Evolutionary conservation across 345 rosid genomes (phyloP), one percentile per base, ranked within the genome.

Genomic region (Arabidopsis thaliana): DNA sequence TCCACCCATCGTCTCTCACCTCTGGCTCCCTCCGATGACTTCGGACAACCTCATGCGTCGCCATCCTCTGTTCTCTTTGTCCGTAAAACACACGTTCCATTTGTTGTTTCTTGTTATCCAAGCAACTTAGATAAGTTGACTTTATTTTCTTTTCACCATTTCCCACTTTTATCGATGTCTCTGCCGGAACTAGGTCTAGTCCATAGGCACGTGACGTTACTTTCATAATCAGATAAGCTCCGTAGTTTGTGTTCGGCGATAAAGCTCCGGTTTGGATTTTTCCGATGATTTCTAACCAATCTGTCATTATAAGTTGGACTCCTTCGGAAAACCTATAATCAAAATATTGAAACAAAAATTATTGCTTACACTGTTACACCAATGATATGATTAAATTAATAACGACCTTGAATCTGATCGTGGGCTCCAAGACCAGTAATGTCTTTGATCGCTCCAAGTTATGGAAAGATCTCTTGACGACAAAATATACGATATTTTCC

Each of bases 381-480:
- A 65, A 28, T 0, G 1, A 46, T 36, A 23, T 24, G 11, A 1
- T 25, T 0, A 36, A 8, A 24, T 28, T 4, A 28, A 12, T 33
- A 64, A 8, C 3, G 59, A 88, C 96, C 93, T 88, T 59, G 97
- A 91, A 63, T 83, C 81, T 42, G 90, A 75, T 16, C 60, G 59
- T 16, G 76, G 81, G 8, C 48, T 69, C 97, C 96, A 93, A 8
- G 37, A 33, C 98, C 97, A 93, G 41, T 81, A 71, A 77, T 69
- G 70, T 6, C 93, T 84, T 56, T 85, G 82, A 34, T 75, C 50
- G 67, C 93, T 82, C 93, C 90, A 80, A 4, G 89, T 78, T 56
- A 93, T 91, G 0, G 84, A 78, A 78, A 91, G 90, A 66, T 87
- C 88, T 75, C 89, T 89, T 9, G 98, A 86, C 3, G 97, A 91